phyloP scores from a whole-genome alignment of 1,139 yeast species.

The Saccharomyces pastorianus region DNA sequence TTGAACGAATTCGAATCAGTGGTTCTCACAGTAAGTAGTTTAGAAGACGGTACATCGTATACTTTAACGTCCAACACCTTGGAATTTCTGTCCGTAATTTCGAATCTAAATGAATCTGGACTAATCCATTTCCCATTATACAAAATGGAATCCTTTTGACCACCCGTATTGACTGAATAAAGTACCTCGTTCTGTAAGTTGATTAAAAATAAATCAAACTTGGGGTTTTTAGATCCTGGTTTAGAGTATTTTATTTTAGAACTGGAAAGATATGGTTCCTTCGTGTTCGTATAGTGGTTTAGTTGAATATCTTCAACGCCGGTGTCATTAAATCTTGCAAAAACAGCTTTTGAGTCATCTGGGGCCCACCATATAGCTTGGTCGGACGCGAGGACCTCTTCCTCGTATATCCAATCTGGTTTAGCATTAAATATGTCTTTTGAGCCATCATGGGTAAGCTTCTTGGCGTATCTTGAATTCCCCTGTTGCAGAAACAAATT shows the following conservation, averaged over 20 bases:
- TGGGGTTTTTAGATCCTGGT: conserved; percentile 75
- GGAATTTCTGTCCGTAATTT: conserved; percentile 67
- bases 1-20: conserved; percentile 39
- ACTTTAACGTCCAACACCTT: conserved; percentile 39
- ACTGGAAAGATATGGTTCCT: conserved; percentile 50
- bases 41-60: conserved; percentile 34
- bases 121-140: conserved; percentile 73
- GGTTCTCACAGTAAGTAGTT: conserved; percentile 37
- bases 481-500: conserved; percentile 50
- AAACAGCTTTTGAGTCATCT: conserved; percentile 57
- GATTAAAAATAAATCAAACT: conserved; percentile 42
- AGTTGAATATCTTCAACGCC: conserved; percentile 56
- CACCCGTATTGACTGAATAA: conserved; percentile 19
- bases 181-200: conserved; percentile 33
- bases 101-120: conserved; percentile 45
- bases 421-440: conserved; percentile 67
- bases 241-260: conserved; percentile 70
- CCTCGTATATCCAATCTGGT: conserved; percentile 97
- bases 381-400: conserved; percentile 66
- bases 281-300: conserved; percentile 50
- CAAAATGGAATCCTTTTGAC: conserved; percentile 37
- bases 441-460: conserved; percentile 65
- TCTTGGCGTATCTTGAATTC: conserved; percentile 30
- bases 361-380: conserved; percentile 85
- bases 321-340: conserved; percentile 62